Evolutionary conservation across 2,329 filamentous ascomycete species (phyloP), one percentile per base, ranked within the genome.

Genomic region (Chaetomium globosum): DNA sequence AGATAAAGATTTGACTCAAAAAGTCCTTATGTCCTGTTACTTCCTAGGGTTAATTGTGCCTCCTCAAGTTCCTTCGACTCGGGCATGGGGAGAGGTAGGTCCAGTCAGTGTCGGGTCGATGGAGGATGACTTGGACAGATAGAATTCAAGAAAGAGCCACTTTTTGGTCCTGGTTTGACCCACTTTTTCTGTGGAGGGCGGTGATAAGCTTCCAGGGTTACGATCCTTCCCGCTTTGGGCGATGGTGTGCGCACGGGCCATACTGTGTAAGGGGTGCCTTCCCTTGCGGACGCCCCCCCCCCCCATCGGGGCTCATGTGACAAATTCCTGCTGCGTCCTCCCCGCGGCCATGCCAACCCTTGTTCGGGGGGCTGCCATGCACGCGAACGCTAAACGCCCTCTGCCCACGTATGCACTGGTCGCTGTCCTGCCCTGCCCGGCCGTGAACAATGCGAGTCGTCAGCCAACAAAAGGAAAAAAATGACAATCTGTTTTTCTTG

Each of bases 271-370:
- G 16, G 36, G 39, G 36, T 39, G 36, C 39, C 39, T 43, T 43
- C 39, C 39, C 16, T 43, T 43, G 39, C 39, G n/a, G 39, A 43
- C 39, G 39, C 39, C 39, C 39, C 51, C 39, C 39, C 51, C 28
- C 16, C 54, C 51, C 30, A 16, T 16, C 16, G 43, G 30, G 57
- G 55, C 63, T 65, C 65, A 67, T 67, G 65, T 67, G 65, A 67
- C 60, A 36, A 16, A 49, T 21, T 54, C 28, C 36, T 60, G 65
- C 65, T 67, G 65, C 65, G 56, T 57, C 51, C 57, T 55, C 52
- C 51, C 52, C 52, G 60, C 56, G 52, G 46, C 61, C 61, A 59
- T 39, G 33, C 19, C 51, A 43, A 43, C 19, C 39, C 39, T 19
- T 43, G 39, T 43, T 43, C 16, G 39, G 39, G 36, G 36, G 39